Conservation (phyloP, 306 rosid genomes). For the Fragaria ananassa region DNA sequence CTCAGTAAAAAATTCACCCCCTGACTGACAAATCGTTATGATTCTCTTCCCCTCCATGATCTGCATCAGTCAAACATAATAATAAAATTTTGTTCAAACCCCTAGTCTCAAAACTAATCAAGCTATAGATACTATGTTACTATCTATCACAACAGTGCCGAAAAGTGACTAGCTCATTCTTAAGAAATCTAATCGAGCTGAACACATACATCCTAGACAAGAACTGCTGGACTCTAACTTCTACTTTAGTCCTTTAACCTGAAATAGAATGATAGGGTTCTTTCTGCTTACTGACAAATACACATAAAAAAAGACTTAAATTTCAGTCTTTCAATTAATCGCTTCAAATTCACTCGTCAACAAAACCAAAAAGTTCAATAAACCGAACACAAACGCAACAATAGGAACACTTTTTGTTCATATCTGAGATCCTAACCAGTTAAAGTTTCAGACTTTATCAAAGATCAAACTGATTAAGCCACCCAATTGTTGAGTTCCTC, state of each 20-base stretch:
- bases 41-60: slow-evolving; percentile 64
- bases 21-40: slow-evolving; percentile 88
- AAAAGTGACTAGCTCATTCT: background rate
- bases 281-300: background rate
- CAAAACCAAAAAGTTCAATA: background rate
- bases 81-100: background rate
- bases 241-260: background rate
- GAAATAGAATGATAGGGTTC: background rate
- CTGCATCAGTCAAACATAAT: slow-evolving; percentile 33
- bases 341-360: background rate
- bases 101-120: background rate
- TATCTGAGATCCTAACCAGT: background rate
- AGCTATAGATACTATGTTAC: background rate
- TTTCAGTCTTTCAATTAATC: background rate
- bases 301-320: background rate
- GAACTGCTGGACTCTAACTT: background rate
- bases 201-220: background rate
- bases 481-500: background rate
- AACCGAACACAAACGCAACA: background rate
- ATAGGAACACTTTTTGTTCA: background rate
- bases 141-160: background rate
- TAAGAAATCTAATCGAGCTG: background rate
- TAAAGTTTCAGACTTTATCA: background rate
- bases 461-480: background rate
- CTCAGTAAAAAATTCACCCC: slow-evolving; percentile 69